phyloP scores from a whole-genome alignment of 2,329 filamentous ascomycete genomes.

The Thermoascus crustaceus region DNA sequence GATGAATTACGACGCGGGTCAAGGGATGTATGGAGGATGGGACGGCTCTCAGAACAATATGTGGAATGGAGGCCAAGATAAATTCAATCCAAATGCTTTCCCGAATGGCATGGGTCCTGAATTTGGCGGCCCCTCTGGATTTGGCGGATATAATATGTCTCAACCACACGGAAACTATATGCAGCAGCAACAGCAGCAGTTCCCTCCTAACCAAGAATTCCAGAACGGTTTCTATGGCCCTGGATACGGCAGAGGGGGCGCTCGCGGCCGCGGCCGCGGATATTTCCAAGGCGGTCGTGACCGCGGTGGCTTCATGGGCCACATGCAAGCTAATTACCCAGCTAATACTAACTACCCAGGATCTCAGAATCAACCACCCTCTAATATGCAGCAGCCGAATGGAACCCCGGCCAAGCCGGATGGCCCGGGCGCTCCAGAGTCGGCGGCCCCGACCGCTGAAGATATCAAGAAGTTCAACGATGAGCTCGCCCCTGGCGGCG shows the following conservation, averaged over 20 bases:
- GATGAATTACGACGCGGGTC: constrained; percentile 47
- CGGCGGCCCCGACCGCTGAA: constrained; percentile 9
- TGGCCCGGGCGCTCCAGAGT: constrained; percentile 7
- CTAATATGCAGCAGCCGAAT: constrained; percentile 19
- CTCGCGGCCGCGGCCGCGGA: constrained; percentile 55
- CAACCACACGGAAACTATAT: constrained; percentile 72
- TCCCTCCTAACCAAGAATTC: constrained; percentile 51
- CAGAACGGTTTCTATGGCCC: constrained; percentile 73
- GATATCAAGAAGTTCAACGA: constrained; percentile 23
- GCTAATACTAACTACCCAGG: constrained; percentile 26
- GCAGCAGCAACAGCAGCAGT: constrained; percentile 37
- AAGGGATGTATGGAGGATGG: constrained; percentile 69
- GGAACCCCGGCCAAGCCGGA: constrained; percentile 12
- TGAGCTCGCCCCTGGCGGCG: constrained; percentile 27
- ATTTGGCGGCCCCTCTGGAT: constrained; percentile 71
- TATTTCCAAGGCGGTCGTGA: constrained; percentile 41
- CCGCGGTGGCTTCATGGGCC: constrained; percentile 30
- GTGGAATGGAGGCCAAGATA: constrained; percentile 81
- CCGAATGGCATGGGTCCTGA: constrained; percentile 70
- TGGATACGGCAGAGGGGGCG: constrained; percentile 55
- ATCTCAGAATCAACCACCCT: constrained; percentile 23
- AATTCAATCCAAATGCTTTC: constrained; percentile 77
- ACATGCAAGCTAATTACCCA: constrained; percentile 27
- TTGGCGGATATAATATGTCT: constrained; percentile 60
- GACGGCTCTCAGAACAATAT: constrained; percentile 63